Evolutionary conservation across 106 monocot genomes (phyloP).

Genomic region (Dendrobium nobile): DNA sequence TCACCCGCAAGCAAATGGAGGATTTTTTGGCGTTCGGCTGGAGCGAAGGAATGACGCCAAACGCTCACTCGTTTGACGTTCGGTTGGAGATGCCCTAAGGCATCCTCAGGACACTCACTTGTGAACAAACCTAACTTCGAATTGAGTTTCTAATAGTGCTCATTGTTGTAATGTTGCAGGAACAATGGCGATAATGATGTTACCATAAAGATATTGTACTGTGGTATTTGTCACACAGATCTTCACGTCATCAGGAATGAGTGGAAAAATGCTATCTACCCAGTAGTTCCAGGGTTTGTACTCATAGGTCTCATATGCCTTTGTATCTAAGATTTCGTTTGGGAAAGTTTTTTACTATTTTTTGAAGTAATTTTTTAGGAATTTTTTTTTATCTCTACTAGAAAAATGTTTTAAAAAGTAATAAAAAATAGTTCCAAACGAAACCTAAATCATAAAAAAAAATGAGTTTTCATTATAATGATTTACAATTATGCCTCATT

Average conservation of each 20-base stretch:
- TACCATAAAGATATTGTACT: constrained; percentile 19
- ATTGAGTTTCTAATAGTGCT: not conserved
- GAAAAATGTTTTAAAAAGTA: no score
- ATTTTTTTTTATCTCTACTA: no score
- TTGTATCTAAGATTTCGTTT: not conserved
- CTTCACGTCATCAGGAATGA: constrained; percentile 17
- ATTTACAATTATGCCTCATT: not conserved
- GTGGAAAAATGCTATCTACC: constrained; percentile 12
- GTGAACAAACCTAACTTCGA: not conserved
- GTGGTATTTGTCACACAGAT: constrained; percentile 21
- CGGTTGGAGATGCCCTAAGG: no score
- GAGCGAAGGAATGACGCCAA: no score
- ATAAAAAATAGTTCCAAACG: no score
- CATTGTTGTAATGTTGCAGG: not conserved
- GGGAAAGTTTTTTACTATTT: no score
- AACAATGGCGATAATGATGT: constrained; percentile 21
- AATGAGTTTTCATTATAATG: not conserved
- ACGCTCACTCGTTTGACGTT: no score
- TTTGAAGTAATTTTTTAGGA: no score
- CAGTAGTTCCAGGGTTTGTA: constrained; percentile 18
- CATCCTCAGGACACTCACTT: not conserved
- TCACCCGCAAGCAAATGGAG: no score
- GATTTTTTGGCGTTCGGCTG: no score
- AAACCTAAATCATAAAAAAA: not conserved
- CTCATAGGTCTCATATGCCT: not conserved